These are phyloP conservation scores for Pelargonium nanum DNA, from an alignment of 345 rosid genomes.

Conservation along the genomic window DNA sequence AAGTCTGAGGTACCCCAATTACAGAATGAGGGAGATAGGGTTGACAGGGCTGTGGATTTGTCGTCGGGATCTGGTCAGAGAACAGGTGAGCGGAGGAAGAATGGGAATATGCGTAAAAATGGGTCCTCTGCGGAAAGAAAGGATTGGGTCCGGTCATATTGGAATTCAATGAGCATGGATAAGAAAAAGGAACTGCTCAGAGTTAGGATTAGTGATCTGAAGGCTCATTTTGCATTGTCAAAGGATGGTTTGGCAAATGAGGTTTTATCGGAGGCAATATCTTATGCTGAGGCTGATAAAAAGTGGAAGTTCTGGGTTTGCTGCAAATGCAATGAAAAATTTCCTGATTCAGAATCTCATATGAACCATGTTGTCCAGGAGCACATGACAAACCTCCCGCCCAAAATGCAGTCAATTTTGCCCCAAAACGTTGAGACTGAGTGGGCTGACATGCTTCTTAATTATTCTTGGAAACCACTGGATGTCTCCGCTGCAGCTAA, in stretches of 20 bases:
- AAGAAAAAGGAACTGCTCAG: slow-evolving; percentile 53
- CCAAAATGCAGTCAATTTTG: slow-evolving; percentile 62
- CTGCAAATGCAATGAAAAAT: slow-evolving; percentile 53
- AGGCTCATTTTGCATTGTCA: slow-evolving; percentile 41
- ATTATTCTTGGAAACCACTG: slow-evolving; percentile 71
- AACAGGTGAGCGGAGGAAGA: slow-evolving; percentile 65
- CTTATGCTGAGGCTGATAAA: slow-evolving; percentile 45
- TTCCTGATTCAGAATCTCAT: slow-evolving; percentile 51
- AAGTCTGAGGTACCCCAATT: slow-evolving; percentile 39
- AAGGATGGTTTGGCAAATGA: slow-evolving; percentile 52
- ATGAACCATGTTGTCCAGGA: slow-evolving; percentile 70
- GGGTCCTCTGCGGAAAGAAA: slow-evolving; percentile 50
- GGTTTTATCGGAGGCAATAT: slow-evolving; percentile 53
- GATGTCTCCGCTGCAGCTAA: slow-evolving; percentile 57
- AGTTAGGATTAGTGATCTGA: slow-evolving; percentile 50
- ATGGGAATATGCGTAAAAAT: slow-evolving; percentile 38
- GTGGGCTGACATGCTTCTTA: slow-evolving; percentile 67
- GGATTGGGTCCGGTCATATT: slow-evolving; percentile 53
- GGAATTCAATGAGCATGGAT: slow-evolving; percentile 55
- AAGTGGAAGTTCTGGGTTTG: slow-evolving; percentile 81
- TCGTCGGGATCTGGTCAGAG: slow-evolving; percentile 39
- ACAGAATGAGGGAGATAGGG: slow-evolving; percentile 30
- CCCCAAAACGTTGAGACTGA: slow-evolving; percentile 60
- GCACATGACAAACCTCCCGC: slow-evolving; percentile 67
- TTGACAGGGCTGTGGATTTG: slow-evolving; percentile 36